phyloP scores from a whole-genome alignment of 208 protist genomes.

The Blechomonas ayalai region DNA sequence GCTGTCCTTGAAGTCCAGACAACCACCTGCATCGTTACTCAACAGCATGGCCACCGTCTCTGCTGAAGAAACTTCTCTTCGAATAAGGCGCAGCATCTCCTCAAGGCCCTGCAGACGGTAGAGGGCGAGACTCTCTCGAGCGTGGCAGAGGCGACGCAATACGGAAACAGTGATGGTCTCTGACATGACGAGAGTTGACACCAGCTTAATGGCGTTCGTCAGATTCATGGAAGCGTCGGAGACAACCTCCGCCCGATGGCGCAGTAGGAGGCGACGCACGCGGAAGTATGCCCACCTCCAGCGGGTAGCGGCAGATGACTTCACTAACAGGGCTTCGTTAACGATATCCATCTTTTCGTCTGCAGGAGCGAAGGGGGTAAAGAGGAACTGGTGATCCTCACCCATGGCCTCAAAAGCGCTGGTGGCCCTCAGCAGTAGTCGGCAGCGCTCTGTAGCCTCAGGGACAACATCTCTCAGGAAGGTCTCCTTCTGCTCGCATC shows the following conservation, averaged over 20 bases:
- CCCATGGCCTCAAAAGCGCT: neutral
- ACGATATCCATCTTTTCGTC: neutral
- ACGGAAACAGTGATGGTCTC: conserved; percentile 6
- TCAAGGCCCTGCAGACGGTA: conserved; percentile 27
- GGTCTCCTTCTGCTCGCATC: too few relatives aligned
- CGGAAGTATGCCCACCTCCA: conserved; percentile 5
- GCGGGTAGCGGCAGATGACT: conserved; percentile 1
- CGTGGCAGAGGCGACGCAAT: conserved; percentile 15
- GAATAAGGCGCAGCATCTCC: conserved; percentile 20
- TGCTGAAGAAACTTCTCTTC: conserved; percentile 7
- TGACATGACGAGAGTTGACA: conserved; percentile 19
- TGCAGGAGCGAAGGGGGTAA: neutral
- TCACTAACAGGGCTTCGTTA: neutral
- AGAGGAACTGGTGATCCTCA: neutral
- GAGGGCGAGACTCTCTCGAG: conserved; percentile 23
- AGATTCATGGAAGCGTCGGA: conserved; percentile 3
- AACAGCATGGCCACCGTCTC: conserved; percentile 19
- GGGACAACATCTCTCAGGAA: too few relatives aligned
- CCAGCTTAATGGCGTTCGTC: conserved; percentile 8
- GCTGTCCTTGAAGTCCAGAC: conserved; percentile 7
- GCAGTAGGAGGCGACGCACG: conserved; percentile 1
- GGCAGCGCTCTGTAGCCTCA: neutral
- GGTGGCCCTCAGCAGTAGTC: neutral
- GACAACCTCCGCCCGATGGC: neutral
- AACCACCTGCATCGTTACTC: conserved; percentile 10